These are phyloP conservation scores for Berkeleyomyces basicola DNA, from an alignment of 2,329 filamentous ascomycete species.

Conservation along the genomic window DNA sequence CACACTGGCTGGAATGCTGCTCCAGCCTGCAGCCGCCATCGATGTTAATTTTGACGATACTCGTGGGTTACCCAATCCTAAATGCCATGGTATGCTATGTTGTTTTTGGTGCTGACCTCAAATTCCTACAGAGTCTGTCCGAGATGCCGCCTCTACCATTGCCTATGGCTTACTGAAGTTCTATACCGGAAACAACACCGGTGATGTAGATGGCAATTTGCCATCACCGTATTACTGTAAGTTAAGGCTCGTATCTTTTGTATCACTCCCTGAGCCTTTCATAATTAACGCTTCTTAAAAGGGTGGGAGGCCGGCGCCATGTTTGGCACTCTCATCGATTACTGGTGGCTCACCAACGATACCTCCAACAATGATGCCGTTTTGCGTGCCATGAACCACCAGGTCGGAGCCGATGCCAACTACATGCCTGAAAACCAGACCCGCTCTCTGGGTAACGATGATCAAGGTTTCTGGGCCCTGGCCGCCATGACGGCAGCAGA, in stretches of 20 bases:
- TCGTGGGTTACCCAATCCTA: conserved; percentile 3
- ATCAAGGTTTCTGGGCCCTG: conserved; percentile 76
- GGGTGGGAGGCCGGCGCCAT: conserved; percentile 58
- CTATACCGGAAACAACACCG: conserved; percentile 42
- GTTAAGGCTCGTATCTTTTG: conserved; percentile 6
- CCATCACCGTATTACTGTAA: conserved; percentile 49
- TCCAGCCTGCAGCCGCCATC: conserved; percentile 10
- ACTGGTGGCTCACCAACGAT: conserved; percentile 56
- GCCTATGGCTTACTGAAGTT: conserved; percentile 32
- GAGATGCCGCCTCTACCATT: conserved; percentile 30
- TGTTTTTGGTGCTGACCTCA: conserved; percentile 18
- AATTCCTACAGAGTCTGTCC: conserved; percentile 30
- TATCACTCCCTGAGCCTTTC: background rate
- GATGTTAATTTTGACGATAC: conserved; percentile 20
- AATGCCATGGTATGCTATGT: background rate
- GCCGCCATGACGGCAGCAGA: conserved; percentile 66
- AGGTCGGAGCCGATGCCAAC: conserved; percentile 40
- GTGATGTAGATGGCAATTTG: conserved; percentile 40
- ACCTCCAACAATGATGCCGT: conserved; percentile 44
- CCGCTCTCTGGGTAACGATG: conserved; percentile 48
- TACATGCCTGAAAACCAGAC: conserved; percentile 54
- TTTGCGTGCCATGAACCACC: conserved; percentile 41
- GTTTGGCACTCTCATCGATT: conserved; percentile 55
- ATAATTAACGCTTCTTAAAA: conserved; percentile 19
- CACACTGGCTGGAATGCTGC: conserved; percentile 9